phyloP scores from a whole-genome alignment of 179 eudicot genomes.

The Vitellaria paradoxa region DNA sequence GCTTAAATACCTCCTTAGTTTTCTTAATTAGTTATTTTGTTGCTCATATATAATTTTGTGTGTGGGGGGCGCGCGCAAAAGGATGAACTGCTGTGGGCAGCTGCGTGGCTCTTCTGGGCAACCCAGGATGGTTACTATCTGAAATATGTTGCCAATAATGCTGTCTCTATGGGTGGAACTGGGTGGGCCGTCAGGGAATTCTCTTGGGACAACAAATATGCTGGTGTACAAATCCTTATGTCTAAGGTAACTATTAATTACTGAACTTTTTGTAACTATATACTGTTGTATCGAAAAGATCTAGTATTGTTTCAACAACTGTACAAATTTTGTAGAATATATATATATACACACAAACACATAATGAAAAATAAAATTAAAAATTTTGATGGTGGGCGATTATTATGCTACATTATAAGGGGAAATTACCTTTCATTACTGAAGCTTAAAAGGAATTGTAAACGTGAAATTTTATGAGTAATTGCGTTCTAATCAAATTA shows the following conservation, averaged over 20 bases:
- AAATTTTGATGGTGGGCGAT: too few species aligned
- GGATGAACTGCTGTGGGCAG: slow-evolving; percentile 94
- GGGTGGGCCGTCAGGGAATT: slow-evolving; percentile 70
- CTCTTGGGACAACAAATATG: slow-evolving; percentile 93
- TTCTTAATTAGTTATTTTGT: background rate
- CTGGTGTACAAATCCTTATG: slow-evolving; percentile 75
- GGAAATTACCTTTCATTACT: too few species aligned
- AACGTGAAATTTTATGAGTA: too few species aligned
- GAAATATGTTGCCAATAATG: slow-evolving; percentile 62
- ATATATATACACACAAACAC: too few species aligned
- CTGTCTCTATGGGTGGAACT: slow-evolving; percentile 67
- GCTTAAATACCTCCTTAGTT: too few species aligned
- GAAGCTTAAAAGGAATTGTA: too few species aligned
- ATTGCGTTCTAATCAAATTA: too few species aligned
- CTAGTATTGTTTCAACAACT: too few species aligned
- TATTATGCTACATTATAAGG: too few species aligned
- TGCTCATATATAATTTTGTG: background rate
- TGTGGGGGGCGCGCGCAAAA: background rate
- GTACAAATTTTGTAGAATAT: too few species aligned
- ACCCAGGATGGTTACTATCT: slow-evolving; percentile 63
- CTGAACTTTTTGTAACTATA: background rate
- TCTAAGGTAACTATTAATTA: slow-evolving; percentile 45
- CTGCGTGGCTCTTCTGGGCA: slow-evolving; percentile 79
- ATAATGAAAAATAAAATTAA: background rate
- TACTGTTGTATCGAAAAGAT: too few species aligned